Evolutionary conservation across 495 filamentous ascomycete species (phyloP), one percentile per base, ranked within the genome.

Genomic region (Platismatia glauca): DNA sequence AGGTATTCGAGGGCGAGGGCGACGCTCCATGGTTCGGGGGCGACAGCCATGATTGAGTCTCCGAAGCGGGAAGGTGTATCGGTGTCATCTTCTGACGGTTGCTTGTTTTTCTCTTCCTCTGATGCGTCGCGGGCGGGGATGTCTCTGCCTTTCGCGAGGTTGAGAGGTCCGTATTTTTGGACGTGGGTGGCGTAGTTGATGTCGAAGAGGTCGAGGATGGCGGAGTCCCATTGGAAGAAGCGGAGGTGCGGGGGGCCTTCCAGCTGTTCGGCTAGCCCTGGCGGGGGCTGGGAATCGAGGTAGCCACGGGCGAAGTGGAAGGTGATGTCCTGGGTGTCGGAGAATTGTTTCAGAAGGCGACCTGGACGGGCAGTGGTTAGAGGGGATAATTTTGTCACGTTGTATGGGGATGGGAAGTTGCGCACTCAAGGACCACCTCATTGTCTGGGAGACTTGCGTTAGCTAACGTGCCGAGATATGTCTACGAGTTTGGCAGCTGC

Each of bases 1-100:
- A 70, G 24, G 37, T 65, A 50, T n/a, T 70, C 46, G 12, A 66
- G 48, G 12, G 48, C 48, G 12, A 52, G 3, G 24, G 0, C 15
- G 12, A 52, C 48, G 48, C 48, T 52, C 48, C 24, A 52, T 12
- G 48, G 24, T 3, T 52, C 48, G 7, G 48, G 48, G 0, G 27
- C 11, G 48, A 4, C 12, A 22, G 13, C 8, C 11, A 1, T 24
- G 39, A 20, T 43, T 15, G 20, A 43, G 3, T 43, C 41, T 3
- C 3, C 3, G 18, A 43, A 20, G 41, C 7, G 13, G 38, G n/a
- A n/a, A n/a, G n/a, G n/a, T n/a, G n/a, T n/a, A n/a, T n/a, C n/a
- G n/a, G n/a, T 8, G 18, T 44, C 39, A 18, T 41, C 39, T 41
- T n/a, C n/a, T n/a, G n/a, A 13, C 39, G 8, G 13, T 16, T 41